A percentile compares a stretch with the other conserved stretches of the same genome.
These are phyloP conservation scores for Stereum hirsutum DNA, from an alignment of 1,284 basidiomycete species.

Conservation along the genomic window DNA sequence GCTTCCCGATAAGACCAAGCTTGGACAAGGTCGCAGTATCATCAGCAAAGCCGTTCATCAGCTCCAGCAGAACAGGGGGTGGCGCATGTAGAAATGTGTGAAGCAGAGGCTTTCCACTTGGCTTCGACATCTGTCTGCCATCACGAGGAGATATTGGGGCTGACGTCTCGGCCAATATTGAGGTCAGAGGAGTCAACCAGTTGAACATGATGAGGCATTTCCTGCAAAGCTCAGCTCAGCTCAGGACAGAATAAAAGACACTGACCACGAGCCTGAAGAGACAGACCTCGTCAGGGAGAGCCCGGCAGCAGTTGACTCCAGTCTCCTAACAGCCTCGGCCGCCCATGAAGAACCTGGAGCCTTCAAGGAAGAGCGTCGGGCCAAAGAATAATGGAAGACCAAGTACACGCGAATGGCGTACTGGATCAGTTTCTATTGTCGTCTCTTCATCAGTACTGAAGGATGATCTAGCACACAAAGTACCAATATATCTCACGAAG, in stretches of 20 bases:
- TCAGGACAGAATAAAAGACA: neutral
- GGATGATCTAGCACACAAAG: constrained; percentile 2
- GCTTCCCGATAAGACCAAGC: constrained; percentile 57
- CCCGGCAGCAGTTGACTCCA: constrained; percentile 51
- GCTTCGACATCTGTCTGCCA: constrained; percentile 14
- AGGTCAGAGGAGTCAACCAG: constrained; percentile 66
- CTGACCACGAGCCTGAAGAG: too few species aligned
- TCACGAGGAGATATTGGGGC: constrained; percentile 43
- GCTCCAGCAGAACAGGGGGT: constrained; percentile 74
- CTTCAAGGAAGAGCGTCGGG: constrained; percentile 34
- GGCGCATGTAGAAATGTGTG: constrained; percentile 67
- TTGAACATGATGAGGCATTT: constrained; percentile 75
- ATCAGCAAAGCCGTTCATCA: constrained; percentile 64
- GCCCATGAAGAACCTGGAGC: constrained; percentile 39
- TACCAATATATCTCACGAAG: constrained; percentile 44
- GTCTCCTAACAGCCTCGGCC: constrained; percentile 42
- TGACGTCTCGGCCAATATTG: constrained; percentile 52
- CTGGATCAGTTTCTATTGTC: constrained; percentile 73
- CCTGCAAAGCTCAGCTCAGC: constrained; percentile 27
- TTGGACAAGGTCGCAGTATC: constrained; percentile 67
- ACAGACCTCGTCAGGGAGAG: constrained; percentile 63
- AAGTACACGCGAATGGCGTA: constrained; percentile 70
- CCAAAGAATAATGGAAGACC: constrained; percentile 50
- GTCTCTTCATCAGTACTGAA: neutral
- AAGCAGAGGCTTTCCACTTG: constrained; percentile 48